Base-by-base conservation (phyloP, 768 basidiomycete genomes). In the Trametes cinnabarina region DNA sequence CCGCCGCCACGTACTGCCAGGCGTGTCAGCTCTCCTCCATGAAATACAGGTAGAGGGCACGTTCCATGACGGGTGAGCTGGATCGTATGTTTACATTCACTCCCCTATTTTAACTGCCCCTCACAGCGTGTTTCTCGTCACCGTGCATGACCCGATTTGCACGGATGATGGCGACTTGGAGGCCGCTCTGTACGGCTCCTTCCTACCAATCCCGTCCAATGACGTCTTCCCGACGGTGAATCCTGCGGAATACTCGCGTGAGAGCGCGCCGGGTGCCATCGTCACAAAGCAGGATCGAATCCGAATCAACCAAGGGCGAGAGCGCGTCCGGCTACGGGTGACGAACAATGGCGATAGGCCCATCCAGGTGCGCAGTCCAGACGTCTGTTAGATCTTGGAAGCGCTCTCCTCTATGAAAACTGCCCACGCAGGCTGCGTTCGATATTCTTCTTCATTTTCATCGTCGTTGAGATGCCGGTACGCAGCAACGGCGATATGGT, bases 21-120 rank as follows among this genome's bases (percentile, higher is more conserved):
- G 83, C 41, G 94, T 98, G 0, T 81, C 88, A 0, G 74, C 77
- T 6, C 79, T 86, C 44, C 71, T 98, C 23, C 87, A 92, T 64
- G 87, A 95, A 63, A 88, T 99, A 32, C 94, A 97, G 69, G 92
- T 97, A 0, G 94, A 98, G 69, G 94, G 94, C 14, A 95, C 93
- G 1, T 94, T 98, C 65, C 77, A 72, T 7, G 94, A 94, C 62
- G 90, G 90, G 94, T 92, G 65, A 41, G 82, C 9, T 7, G 44
- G 14, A 30, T 52, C 42, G 42, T 39, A 15, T n/a, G 39, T 26
- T 19, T 35, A 39, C 49, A 17, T 30, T 0, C 37, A 12, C 47
- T 9, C 26, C 22, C 26, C 39, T 25, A 34, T 46, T n/a, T 9
- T 23, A 23, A 20, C 30, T 28, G 12, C 14, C 35, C 14, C 17